Evolutionary conservation across 192 early-diverging fungal species (phyloP).

Genomic region (Coemansia pectinata): DNA sequence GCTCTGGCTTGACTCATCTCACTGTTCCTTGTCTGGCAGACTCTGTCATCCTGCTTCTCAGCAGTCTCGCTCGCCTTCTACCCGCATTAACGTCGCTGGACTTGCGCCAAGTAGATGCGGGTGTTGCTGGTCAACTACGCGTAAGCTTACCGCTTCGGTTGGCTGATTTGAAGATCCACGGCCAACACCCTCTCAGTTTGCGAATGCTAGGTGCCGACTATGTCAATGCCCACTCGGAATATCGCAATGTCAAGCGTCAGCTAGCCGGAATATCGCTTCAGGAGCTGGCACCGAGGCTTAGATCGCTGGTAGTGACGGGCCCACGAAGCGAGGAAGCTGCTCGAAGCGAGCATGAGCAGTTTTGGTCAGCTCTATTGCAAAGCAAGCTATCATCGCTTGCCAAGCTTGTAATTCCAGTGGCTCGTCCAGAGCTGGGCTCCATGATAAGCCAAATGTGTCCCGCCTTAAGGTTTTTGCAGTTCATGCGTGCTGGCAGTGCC

Average conservation of each 20-base stretch:
- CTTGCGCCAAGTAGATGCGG: conserved; percentile 40
- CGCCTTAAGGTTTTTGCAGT: conserved; percentile 10
- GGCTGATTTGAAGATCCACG: conserved; percentile 19
- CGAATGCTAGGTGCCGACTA: conserved; percentile 27
- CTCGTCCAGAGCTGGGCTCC: conserved; percentile 17
- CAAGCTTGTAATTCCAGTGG: conserved; percentile 33
- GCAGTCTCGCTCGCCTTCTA: conserved; percentile 17
- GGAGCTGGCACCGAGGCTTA: conserved; percentile 1
- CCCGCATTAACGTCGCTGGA: conserved; percentile 27
- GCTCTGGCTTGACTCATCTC: conserved; percentile 30
- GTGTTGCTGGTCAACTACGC: conserved; percentile 19
- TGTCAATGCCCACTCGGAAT: not conserved
- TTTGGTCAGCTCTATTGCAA: conserved; percentile 27
- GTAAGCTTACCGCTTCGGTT: conserved; percentile 24
- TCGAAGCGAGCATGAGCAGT: conserved; percentile 21
- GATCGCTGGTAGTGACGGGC: conserved; percentile 22
- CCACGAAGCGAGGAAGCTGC: conserved; percentile 43
- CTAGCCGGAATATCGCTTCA: not conserved
- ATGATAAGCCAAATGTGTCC: conserved; percentile 31
- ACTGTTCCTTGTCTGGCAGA: conserved; percentile 45
- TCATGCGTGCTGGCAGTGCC: conserved; percentile 30
- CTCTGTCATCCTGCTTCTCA: conserved; percentile 26
- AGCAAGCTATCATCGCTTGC: conserved; percentile 14
- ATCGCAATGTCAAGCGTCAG: not conserved
- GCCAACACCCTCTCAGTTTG: conserved; percentile 36